Conservation (phyloP, 306 rosid species). For the Vigna mungo region DNA sequence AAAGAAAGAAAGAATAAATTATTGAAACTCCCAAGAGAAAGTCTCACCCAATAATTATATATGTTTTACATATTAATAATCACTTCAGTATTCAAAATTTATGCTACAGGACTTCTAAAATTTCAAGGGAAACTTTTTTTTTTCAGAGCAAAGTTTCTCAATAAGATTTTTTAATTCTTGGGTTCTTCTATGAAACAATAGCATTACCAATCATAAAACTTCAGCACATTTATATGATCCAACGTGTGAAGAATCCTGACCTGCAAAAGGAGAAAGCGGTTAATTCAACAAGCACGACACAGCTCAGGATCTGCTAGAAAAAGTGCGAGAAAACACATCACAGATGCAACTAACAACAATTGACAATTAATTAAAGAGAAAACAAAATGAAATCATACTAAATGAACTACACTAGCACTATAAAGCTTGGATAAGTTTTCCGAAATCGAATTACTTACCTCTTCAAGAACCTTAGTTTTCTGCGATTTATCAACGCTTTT, state of each 20-base stretch:
- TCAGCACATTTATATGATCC: slow-evolving; percentile 80
- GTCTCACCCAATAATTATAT: not conserved
- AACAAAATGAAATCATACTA: not conserved
- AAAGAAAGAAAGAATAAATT: slow-evolving; percentile 15
- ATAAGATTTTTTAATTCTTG: not conserved
- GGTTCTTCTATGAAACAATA: not conserved
- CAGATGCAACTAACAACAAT: not conserved
- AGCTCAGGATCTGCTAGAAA: slow-evolving; percentile 37
- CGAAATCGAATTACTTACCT: slow-evolving; percentile 58
- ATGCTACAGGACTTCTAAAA: not conserved
- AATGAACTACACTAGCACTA: slow-evolving; percentile 15
- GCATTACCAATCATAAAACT: slow-evolving; percentile 78
- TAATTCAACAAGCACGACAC: slow-evolving; percentile 17
- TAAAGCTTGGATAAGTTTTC: not conserved
- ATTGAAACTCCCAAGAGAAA: slow-evolving; percentile 1
- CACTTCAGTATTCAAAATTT: not conserved
- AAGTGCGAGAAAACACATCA: not conserved
- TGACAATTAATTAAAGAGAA: not conserved
- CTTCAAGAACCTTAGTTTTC: slow-evolving; percentile 90
- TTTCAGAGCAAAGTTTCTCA: not conserved
- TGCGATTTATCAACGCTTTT: slow-evolving; percentile 95
- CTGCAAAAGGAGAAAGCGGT: slow-evolving; percentile 49
- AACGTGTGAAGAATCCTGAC: slow-evolving; percentile 93
- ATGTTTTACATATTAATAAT: not conserved
- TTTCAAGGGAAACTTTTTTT: not conserved